phyloP scores from a whole-genome alignment of 192 early-diverging fungal species.

The Phycomyces nitens region DNA sequence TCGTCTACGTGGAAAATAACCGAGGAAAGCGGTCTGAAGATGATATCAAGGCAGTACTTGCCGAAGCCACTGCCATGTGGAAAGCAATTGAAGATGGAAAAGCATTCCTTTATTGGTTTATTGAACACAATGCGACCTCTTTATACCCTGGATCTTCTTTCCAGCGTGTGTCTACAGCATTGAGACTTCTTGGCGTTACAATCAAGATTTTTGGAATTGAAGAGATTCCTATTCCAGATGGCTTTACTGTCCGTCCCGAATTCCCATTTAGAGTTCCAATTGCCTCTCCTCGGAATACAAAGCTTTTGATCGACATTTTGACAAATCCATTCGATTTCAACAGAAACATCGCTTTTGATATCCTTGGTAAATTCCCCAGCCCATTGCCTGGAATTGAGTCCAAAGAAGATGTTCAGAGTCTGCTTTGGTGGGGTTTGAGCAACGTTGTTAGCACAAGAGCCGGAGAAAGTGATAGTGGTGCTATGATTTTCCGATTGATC shows the following conservation, averaged over 20 bases:
- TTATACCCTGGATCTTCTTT: constrained; percentile 76
- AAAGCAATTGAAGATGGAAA: constrained; percentile 43
- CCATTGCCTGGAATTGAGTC: constrained; percentile 55
- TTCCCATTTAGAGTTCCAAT: constrained; percentile 57
- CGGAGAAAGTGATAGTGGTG: constrained; percentile 80
- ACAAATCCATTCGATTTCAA: constrained; percentile 75
- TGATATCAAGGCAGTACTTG: constrained; percentile 14
- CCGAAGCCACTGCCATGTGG: constrained; percentile 23
- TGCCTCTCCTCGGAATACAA: constrained; percentile 40
- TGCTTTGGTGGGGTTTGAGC: constrained; percentile 60
- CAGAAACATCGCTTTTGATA: constrained; percentile 63
- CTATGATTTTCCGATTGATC: constrained; percentile 71
- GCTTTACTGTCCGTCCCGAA: constrained; percentile 36
- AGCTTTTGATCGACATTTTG: constrained; percentile 59
- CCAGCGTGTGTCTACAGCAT: constrained; percentile 59
- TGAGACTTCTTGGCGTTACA: constrained; percentile 50
- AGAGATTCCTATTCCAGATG: constrained; percentile 44
- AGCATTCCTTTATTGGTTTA: constrained; percentile 59
- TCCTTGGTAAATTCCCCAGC: constrained; percentile 66
- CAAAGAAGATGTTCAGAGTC: constrained; percentile 40
- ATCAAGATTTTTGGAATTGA: constrained; percentile 53
- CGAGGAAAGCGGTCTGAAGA: constrained; percentile 6
- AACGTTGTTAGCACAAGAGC: constrained; percentile 66
- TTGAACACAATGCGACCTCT: constrained; percentile 50
- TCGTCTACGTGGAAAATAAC: constrained; percentile 32